Evolutionary conservation across 768 basidiomycete species (phyloP).

Genomic region (Tulasnella calospora): DNA sequence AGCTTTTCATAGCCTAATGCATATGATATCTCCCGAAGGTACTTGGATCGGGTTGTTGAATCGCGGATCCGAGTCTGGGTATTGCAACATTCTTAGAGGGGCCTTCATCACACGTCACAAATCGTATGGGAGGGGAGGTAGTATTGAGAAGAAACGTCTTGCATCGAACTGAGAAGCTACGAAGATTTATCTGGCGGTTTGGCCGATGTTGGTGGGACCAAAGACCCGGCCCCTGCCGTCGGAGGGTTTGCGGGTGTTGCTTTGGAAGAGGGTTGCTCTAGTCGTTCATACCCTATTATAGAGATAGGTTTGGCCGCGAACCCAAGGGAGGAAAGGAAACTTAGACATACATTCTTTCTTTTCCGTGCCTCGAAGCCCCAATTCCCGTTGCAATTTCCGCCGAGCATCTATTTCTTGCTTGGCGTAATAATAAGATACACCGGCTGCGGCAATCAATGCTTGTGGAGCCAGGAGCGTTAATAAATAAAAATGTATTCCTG

Average conservation of each 20-base stretch:
- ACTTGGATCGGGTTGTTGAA: not conserved
- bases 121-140: not conserved
- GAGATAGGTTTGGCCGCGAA: not conserved
- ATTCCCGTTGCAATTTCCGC: conserved; percentile 35
- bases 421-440: conserved; percentile 41
- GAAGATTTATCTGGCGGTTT: not conserved
- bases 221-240: not conserved
- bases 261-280: conserved; percentile 13
- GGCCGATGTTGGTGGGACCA: not conserved
- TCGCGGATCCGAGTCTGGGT: too few relatives aligned
- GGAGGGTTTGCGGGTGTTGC: not conserved
- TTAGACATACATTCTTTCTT: conserved; percentile 37
- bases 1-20: too few relatives aligned
- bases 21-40: not conserved
- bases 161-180: not conserved
- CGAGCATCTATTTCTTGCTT: conserved; percentile 40
- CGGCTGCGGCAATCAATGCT: conserved; percentile 38
- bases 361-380: conserved; percentile 37
- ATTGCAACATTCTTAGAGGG: too few relatives aligned
- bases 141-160: not conserved
- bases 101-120: not conserved
- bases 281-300: conserved; percentile 26
- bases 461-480: not conserved
- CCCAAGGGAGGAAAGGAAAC: not conserved
- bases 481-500: not conserved